Conservation (phyloP, 495 filamentous ascomycete genomes). For the Neurospora africana region DNA sequence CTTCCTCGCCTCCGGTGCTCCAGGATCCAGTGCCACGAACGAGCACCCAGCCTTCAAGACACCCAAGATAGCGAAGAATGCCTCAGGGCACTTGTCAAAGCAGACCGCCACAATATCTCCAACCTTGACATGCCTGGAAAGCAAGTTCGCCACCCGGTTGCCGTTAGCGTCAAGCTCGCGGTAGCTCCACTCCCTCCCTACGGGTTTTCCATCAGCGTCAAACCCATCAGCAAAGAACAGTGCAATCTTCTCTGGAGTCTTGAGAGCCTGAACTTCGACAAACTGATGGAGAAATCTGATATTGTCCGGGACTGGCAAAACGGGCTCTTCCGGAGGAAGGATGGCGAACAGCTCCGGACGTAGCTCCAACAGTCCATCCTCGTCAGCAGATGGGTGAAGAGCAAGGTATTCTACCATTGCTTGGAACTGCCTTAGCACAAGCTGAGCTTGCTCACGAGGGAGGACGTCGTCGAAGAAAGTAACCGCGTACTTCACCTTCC, state of each 20-base stretch:
- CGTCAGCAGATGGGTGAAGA: conserved; percentile 18
- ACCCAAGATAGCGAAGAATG: conserved; percentile 69
- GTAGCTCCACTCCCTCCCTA: conserved; percentile 49
- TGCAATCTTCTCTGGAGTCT: conserved; percentile 38
- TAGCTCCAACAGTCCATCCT: conserved; percentile 11
- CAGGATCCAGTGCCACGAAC: conserved; percentile 66
- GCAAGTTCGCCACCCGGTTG: conserved; percentile 48
- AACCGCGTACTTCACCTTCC: conserved; percentile 43
- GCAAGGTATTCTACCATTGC: conserved; percentile 38
- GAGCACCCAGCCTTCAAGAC: conserved; percentile 73
- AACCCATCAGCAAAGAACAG: conserved; percentile 49
- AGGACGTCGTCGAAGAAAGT: conserved; percentile 52
- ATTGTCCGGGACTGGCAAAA: conserved; percentile 30
- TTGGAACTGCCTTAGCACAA: conserved; percentile 55
- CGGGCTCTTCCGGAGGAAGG: conserved; percentile 36
- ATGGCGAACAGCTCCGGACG: conserved; percentile 39
- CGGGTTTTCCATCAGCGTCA: conserved; percentile 8
- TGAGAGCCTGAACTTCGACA: conserved; percentile 37
- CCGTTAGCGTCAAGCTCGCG: conserved; percentile 46
- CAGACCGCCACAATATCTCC: conserved; percentile 60
- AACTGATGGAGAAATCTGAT: conserved; percentile 48
- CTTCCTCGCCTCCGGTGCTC: conserved; percentile 49
- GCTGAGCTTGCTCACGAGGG: conserved; percentile 48
- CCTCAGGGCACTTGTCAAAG: conserved; percentile 71
- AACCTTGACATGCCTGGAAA: conserved; percentile 28